A percentile compares a stretch with the other conserved stretches of the same genome.
phyloP scores from a whole-genome alignment of 495 filamentous ascomycete genomes.

The Aspergillus campestris region DNA sequence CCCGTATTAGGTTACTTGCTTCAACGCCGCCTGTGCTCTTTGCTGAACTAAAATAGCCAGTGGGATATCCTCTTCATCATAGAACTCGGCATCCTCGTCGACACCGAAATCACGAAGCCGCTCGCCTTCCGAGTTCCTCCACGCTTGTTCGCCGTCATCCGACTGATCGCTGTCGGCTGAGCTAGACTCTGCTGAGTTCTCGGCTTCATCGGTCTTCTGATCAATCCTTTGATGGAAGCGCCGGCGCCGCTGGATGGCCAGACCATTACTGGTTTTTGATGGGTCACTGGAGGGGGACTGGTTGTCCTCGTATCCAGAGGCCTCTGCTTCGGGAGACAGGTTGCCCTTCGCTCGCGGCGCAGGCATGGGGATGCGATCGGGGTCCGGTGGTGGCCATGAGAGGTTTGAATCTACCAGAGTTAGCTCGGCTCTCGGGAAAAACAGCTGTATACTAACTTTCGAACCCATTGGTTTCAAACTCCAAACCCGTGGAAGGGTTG shows the following conservation, averaged over 20 bases:
- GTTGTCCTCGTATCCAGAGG: slow-evolving; percentile 38
- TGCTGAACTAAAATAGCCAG: slow-evolving; percentile 40
- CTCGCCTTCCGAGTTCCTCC: slow-evolving; percentile 83
- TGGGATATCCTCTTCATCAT: slow-evolving; percentile 75
- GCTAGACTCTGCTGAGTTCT: slow-evolving; percentile 12
- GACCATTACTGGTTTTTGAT: slow-evolving; percentile 41
- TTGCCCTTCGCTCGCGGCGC: slow-evolving; percentile 17
- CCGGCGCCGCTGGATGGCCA: slow-evolving; percentile 34
- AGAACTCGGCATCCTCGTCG: slow-evolving; percentile 72
- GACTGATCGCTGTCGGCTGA: slow-evolving; percentile 20
- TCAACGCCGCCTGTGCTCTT: slow-evolving; percentile 8
- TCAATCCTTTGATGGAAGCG: slow-evolving; percentile 43
- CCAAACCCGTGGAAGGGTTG: slow-evolving; percentile 49
- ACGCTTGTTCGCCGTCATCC: slow-evolving; percentile 51
- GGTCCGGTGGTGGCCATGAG: slow-evolving; percentile 86
- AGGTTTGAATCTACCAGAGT: slow-evolving; percentile 33
- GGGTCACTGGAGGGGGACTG: slow-evolving; percentile 40
- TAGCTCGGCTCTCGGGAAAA: not conserved
- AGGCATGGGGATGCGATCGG: slow-evolving; percentile 61
- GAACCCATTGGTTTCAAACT: slow-evolving; percentile 78
- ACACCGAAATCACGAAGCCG: slow-evolving; percentile 82
- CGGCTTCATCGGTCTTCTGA: slow-evolving; percentile 29
- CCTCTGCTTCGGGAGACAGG: slow-evolving; percentile 24
- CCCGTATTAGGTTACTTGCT: too few species aligned
- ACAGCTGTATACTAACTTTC: slow-evolving; percentile 48